These are phyloP conservation scores for Glycine tomentella DNA, from an alignment of 306 rosid species.

Conservation along the genomic window DNA sequence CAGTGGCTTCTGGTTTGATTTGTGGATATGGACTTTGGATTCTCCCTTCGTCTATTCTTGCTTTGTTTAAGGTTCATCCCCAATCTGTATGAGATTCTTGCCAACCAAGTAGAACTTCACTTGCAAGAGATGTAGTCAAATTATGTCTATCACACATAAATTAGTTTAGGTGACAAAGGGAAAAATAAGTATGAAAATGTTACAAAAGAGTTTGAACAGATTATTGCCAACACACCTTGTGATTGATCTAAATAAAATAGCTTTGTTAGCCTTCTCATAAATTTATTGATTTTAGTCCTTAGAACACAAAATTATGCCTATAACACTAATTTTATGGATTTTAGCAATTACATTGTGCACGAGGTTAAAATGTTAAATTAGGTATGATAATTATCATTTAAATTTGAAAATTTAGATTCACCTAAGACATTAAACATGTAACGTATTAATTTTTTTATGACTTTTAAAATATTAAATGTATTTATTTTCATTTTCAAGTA, in stretches of 20 bases:
- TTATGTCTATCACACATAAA: background rate
- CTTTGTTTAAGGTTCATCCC: slow-evolving; percentile 75
- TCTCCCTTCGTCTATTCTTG: slow-evolving; percentile 84
- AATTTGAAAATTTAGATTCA: background rate
- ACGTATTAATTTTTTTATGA: too few species aligned
- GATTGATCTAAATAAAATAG: background rate
- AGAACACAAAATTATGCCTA: background rate
- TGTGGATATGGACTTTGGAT: slow-evolving; percentile 97
- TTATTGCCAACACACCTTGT: background rate
- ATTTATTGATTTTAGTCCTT: background rate
- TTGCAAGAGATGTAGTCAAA: background rate
- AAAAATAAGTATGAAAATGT: background rate
- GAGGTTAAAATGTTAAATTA: background rate
- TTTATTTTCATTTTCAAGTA: too few species aligned
- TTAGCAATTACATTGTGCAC: background rate
- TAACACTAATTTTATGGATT: background rate
- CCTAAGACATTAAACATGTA: too few species aligned
- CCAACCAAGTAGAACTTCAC: slow-evolving; percentile 47
- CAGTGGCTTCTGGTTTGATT: slow-evolving; percentile 92
- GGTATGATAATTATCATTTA: background rate
- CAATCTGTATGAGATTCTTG: slow-evolving; percentile 81
- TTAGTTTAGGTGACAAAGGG: background rate
- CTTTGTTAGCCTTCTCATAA: background rate
- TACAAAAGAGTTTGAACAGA: background rate
- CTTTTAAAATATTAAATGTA: too few species aligned